Conservation (phyloP, 2,329 filamentous ascomycete genomes). For the Exutisphaerella laricina region DNA sequence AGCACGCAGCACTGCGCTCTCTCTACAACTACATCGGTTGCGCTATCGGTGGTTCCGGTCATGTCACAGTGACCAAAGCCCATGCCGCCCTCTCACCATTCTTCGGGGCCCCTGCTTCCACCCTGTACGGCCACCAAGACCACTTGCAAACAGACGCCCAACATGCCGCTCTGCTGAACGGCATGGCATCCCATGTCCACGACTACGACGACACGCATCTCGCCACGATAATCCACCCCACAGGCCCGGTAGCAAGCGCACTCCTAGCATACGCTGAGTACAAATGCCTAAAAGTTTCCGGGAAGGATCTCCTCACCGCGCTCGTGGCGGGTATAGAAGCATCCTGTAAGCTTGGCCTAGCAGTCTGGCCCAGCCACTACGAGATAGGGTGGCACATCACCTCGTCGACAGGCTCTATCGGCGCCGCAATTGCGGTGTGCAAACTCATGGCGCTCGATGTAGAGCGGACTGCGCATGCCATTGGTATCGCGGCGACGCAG, state of each 20-base stretch:
- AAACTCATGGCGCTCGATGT: slow-evolving; percentile 42
- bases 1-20: slow-evolving; percentile 42
- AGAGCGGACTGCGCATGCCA: slow-evolving; percentile 44
- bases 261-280: slow-evolving; percentile 46
- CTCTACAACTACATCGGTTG: slow-evolving; percentile 54
- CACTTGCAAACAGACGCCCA: slow-evolving; percentile 39
- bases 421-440: slow-evolving; percentile 48
- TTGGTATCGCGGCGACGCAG: slow-evolving; percentile 50
- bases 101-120: slow-evolving; percentile 36
- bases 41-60: slow-evolving; percentile 46
- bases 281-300: slow-evolving; percentile 35
- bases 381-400: slow-evolving; percentile 55
- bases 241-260: slow-evolving; percentile 48
- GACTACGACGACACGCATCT: slow-evolving; percentile 55
- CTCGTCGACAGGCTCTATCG: slow-evolving; percentile 48
- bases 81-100: slow-evolving; percentile 35
- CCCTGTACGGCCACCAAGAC: slow-evolving; percentile 33
- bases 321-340: slow-evolving; percentile 50
- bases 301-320: slow-evolving; percentile 47
- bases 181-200: slow-evolving; percentile 51
- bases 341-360: slow-evolving; percentile 48
- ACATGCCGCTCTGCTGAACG: slow-evolving; percentile 50
- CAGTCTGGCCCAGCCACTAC: slow-evolving; percentile 52
- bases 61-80: slow-evolving; percentile 42
- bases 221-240: slow-evolving; percentile 52